Conservation (phyloP, 2,329 filamentous ascomycete species). For the Cordyceps cicadae region DNA sequence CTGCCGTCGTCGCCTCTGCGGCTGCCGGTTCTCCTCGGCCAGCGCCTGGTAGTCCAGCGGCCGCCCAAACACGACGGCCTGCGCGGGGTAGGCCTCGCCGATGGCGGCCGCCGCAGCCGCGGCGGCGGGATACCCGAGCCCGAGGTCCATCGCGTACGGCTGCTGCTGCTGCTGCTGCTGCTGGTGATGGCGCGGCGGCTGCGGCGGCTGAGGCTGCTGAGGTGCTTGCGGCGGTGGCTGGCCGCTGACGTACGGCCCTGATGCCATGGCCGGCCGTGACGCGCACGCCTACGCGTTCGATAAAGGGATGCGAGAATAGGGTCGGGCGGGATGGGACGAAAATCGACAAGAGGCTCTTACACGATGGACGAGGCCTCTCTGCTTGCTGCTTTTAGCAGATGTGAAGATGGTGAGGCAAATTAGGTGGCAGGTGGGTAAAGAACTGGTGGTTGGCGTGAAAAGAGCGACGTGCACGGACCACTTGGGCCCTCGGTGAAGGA, state of each 20-base stretch:
- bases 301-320: not conserved
- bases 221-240: conserved; percentile 8
- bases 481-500: not conserved
- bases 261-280: not conserved
- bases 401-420: conserved; percentile 1
- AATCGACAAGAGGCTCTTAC: not conserved
- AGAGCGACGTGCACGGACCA: conserved; percentile 11
- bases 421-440: not conserved
- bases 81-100: conserved; percentile 5
- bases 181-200: conserved; percentile 18
- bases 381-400: conserved; percentile 10
- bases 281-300: not conserved
- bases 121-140: not conserved
- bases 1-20: conserved; percentile 8
- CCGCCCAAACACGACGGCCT: conserved; percentile 4
- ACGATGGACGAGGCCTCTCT: not conserved
- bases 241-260: not conserved
- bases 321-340: too few relatives aligned
- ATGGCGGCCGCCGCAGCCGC: not conserved
- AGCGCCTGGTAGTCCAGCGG: conserved; percentile 7
- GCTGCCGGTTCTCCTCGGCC: not conserved
- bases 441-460: not conserved
- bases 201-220: conserved; percentile 15
- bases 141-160: conserved; percentile 4
- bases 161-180: too few relatives aligned